Evolutionary conservation across 306 rosid species (phyloP).

Genomic region (Quercus parvula): DNA sequence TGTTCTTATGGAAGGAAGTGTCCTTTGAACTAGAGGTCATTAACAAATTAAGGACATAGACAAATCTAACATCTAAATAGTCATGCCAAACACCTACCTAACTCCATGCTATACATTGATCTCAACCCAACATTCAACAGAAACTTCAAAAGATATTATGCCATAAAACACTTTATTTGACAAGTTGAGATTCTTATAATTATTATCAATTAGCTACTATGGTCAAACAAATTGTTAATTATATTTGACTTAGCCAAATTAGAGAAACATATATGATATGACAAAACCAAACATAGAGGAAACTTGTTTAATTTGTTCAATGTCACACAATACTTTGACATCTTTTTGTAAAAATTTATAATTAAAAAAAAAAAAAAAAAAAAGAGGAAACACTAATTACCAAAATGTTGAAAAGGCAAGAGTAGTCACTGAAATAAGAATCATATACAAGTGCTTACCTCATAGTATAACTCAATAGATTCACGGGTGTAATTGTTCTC

Average conservation of each 20-base stretch:
- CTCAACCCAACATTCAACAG: not conserved
- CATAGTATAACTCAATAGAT: constrained; percentile 70
- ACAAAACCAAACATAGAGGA: not conserved
- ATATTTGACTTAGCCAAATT: not conserved
- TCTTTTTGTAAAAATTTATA: not conserved
- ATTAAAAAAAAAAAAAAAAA: too few relatives aligned
- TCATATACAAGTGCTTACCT: constrained; percentile 44
- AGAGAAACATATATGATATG: not conserved
- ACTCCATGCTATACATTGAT: not conserved
- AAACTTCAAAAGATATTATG: not conserved
- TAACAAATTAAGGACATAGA: not conserved
- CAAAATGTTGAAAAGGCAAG: not conserved
- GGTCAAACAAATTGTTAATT: not conserved
- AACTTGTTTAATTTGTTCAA: not conserved
- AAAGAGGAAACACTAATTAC: not conserved
- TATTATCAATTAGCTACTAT: not conserved
- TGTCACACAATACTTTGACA: not conserved
- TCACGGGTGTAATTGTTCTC: constrained; percentile 66
- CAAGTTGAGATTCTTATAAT: not conserved
- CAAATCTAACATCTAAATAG: not conserved
- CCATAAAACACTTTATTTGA: not conserved
- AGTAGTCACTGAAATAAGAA: not conserved
- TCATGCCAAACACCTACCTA: not conserved
- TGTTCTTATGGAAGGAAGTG: too few relatives aligned
- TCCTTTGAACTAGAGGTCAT: not conserved